A percentile compares a stretch with the other conserved stretches of the same genome.
Evolutionary conservation across 2,329 filamentous ascomycete species (phyloP).

Genomic region (Cephalotrichum gorgonifer): DNA sequence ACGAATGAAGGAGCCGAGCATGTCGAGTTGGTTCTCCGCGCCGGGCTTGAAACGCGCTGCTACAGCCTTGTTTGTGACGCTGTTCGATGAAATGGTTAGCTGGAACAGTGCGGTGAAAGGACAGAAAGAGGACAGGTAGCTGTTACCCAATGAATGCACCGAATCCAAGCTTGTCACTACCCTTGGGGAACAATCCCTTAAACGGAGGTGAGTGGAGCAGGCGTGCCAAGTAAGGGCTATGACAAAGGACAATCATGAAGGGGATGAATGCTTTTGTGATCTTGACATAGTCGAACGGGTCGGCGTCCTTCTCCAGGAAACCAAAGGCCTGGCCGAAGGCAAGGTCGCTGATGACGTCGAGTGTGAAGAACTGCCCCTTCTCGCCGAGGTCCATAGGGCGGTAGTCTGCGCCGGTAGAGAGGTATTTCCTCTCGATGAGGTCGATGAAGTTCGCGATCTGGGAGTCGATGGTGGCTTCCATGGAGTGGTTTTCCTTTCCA

Average conservation of each 20-base stretch:
- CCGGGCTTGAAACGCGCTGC: conserved; percentile 30
- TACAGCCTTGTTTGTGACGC: conserved; percentile 32
- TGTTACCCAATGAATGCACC: conserved; percentile 27
- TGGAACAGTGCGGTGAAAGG: background rate
- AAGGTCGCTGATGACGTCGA: conserved; percentile 45
- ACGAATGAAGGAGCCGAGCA: conserved; percentile 29
- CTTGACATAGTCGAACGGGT: conserved; percentile 36
- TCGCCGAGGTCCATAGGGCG: conserved; percentile 36
- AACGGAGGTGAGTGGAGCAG: conserved; percentile 29
- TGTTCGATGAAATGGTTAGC: conserved; percentile 6
- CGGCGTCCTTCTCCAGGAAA: conserved; percentile 32
- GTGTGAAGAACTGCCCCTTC: conserved; percentile 41
- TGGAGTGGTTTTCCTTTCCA: conserved; percentile 37
- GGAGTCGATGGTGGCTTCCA: conserved; percentile 38
- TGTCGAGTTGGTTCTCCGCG: conserved; percentile 24
- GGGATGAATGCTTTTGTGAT: conserved; percentile 31
- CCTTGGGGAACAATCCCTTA: conserved; percentile 28
- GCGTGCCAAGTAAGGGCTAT: conserved; percentile 28
- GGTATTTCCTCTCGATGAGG: conserved; percentile 35
- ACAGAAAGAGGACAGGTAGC: conserved; percentile 1
- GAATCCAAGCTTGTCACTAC: conserved; percentile 27
- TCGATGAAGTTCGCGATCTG: conserved; percentile 33
- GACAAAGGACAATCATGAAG: conserved; percentile 29
- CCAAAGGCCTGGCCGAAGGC: conserved; percentile 41
- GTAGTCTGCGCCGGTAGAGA: conserved; percentile 18